Evolutionary conservation across 495 filamentous ascomycete species (phyloP), one percentile per base, ranked within the genome.

Genomic region (Tuber melanosporum): DNA sequence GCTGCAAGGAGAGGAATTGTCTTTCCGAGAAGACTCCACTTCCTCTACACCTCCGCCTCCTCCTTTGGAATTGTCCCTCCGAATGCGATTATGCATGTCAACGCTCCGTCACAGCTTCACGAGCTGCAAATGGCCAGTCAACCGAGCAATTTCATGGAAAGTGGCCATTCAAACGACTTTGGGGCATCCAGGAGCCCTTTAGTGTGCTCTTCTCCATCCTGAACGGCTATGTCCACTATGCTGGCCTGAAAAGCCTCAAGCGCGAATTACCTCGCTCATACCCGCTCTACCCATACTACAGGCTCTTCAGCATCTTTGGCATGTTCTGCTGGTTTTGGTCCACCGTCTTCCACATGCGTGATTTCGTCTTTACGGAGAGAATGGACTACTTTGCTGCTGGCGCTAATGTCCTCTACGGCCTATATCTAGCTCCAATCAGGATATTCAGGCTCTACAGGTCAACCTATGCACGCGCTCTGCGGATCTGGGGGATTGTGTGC

Each of bases 61-160:
- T 93, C 81, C 84, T 93, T 84, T 94, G 92, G 92, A 87, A 86
- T 80, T 99, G 95, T 86, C 90, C 93, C 47, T 84, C 91, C 82
- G 95, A 99, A 88, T 99, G 95, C 88, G 95, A 99, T 87, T 97
- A 99, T 87, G 92, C 92, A 71, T 99, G 95, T 87, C 95, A 99
- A 84, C 95, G 97, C 87, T 92, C 97, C 84, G 87, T 95, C 73
- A 98, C 95, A 73, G 85, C 92, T 76, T 85, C 84, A 39, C 93
- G 95, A 76, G 84, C 93, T 72, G 86, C 89, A 52, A 88, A 89
- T 85, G 84, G 88, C 62, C 86, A 88, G 44, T 89, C 92, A 5
- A 84, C 97, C 43, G 90, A 94, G 57, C 95, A 99, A 86, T 99
- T 92, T 87, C 94, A 99, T 87, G 95, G 96, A n/a, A 99, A 99